These are phyloP conservation scores for Hydnomerulius pinastri DNA, from an alignment of 768 basidiomycete species.

Conservation along the genomic window DNA sequence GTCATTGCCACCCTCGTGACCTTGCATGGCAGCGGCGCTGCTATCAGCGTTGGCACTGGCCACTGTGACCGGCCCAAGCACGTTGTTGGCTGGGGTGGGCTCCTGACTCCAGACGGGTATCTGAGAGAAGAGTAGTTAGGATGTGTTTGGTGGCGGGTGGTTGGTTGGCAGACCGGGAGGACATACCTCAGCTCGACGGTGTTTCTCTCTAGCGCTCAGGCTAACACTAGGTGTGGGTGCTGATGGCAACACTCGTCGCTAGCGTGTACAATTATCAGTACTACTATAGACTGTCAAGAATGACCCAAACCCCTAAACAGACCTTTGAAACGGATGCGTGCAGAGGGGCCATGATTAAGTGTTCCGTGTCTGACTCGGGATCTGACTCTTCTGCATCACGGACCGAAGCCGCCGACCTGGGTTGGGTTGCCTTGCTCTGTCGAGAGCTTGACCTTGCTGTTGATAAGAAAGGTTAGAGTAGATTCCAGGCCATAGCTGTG, in stretches of 20 bases:
- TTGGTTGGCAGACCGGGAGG: background rate
- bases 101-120: background rate
- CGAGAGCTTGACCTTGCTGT: background rate
- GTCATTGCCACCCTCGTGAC: background rate
- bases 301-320: background rate
- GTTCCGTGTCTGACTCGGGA: background rate
- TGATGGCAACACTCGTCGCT: background rate
- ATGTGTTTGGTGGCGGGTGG: background rate
- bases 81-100: background rate
- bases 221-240: background rate
- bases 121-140: background rate
- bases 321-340: background rate
- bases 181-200: background rate
- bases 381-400: background rate
- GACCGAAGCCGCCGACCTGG: background rate
- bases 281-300: background rate
- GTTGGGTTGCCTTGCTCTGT: background rate
- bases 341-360: background rate
- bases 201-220: background rate
- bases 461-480: background rate
- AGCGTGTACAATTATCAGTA: background rate
- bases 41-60: too few relatives aligned
- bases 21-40: background rate
- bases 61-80: too few relatives aligned
- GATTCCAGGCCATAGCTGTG: background rate